Conservation (phyloP, 2,329 filamentous ascomycete genomes). For the Ophiosphaerella herpotricha region DNA sequence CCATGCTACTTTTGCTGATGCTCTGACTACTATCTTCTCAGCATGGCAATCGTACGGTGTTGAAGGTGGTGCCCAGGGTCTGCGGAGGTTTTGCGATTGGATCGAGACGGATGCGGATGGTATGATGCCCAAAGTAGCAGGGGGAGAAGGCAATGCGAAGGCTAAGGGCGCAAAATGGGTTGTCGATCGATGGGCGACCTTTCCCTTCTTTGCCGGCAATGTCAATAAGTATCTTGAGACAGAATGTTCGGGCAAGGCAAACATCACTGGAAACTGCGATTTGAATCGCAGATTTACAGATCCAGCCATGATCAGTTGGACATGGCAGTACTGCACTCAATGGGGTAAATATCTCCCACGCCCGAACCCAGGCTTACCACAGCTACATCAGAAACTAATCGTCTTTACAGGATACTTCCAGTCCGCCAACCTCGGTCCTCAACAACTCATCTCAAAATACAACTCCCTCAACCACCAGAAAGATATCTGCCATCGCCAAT, state of each 20-base stretch:
- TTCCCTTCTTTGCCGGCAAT: constrained; percentile 42
- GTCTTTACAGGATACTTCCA: constrained; percentile 50
- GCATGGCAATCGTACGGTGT: constrained; percentile 53
- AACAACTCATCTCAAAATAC: constrained; percentile 54
- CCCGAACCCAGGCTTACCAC: background rate
- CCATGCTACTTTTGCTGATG: constrained; percentile 55
- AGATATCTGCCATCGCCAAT: constrained; percentile 55
- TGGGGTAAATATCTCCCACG: constrained; percentile 44
- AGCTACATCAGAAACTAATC: background rate
- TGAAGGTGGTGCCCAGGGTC: constrained; percentile 36
- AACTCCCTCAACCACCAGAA: constrained; percentile 52
- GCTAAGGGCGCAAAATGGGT: constrained; percentile 48
- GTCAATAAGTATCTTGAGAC: constrained; percentile 49
- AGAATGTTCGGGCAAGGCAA: constrained; percentile 46
- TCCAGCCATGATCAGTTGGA: constrained; percentile 51
- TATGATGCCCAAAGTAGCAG: constrained; percentile 40
- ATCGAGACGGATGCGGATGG: constrained; percentile 50
- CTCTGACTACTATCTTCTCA: constrained; percentile 47
- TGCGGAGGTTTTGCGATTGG: constrained; percentile 53
- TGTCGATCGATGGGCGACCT: constrained; percentile 50
- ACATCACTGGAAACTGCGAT: constrained; percentile 40
- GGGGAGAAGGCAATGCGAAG: constrained; percentile 49
- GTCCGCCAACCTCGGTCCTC: constrained; percentile 53
- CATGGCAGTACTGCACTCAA: constrained; percentile 59
- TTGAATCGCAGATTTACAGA: constrained; percentile 43